phyloP scores from a whole-genome alignment of 2,329 filamentous ascomycete genomes.

The Colletotrichum sp. region DNA sequence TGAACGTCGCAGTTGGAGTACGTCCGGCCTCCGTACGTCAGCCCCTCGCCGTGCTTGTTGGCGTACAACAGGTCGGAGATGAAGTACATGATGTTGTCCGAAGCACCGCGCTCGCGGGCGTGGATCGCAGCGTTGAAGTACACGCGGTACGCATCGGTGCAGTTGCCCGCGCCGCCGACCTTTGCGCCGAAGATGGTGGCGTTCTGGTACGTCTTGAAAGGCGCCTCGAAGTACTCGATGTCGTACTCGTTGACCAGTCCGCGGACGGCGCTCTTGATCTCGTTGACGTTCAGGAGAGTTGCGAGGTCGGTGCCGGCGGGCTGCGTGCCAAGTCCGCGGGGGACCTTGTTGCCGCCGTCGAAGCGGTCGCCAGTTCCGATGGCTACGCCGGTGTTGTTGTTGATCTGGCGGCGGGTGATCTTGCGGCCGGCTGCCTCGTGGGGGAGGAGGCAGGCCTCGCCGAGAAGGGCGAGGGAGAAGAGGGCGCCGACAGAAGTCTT shows the following conservation, averaged over 20 bases:
- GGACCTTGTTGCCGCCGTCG: constrained; percentile 40
- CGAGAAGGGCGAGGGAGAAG: constrained; percentile 25
- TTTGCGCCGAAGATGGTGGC: constrained; percentile 43
- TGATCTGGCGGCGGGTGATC: constrained; percentile 18
- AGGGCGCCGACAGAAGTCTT: constrained; percentile 27
- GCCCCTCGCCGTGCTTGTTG: constrained; percentile 50
- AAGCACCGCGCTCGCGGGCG: constrained; percentile 62
- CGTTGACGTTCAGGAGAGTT: constrained; percentile 50
- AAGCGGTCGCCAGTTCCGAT: constrained; percentile 49
- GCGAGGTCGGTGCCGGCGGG: constrained; percentile 35
- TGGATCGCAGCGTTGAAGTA: constrained; percentile 61
- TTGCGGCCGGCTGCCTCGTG: constrained; percentile 34
- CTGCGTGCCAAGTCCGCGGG: constrained; percentile 41
- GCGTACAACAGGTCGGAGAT: constrained; percentile 62
- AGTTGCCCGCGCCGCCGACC: constrained; percentile 40
- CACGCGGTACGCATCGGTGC: constrained; percentile 45
- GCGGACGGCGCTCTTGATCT: constrained; percentile 49
- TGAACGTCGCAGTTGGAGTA: constrained; percentile 59
- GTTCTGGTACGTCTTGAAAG: constrained; percentile 48
- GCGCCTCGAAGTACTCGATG: constrained; percentile 44
- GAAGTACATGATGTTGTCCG: constrained; percentile 64
- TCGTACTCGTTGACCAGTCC: constrained; percentile 45
- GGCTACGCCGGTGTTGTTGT: constrained; percentile 31
- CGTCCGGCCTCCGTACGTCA: constrained; percentile 55
- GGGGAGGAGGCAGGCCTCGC: constrained; percentile 41